Conservation (phyloP, 2,329 filamentous ascomycete genomes). For the Hansfordia pulvinata region DNA sequence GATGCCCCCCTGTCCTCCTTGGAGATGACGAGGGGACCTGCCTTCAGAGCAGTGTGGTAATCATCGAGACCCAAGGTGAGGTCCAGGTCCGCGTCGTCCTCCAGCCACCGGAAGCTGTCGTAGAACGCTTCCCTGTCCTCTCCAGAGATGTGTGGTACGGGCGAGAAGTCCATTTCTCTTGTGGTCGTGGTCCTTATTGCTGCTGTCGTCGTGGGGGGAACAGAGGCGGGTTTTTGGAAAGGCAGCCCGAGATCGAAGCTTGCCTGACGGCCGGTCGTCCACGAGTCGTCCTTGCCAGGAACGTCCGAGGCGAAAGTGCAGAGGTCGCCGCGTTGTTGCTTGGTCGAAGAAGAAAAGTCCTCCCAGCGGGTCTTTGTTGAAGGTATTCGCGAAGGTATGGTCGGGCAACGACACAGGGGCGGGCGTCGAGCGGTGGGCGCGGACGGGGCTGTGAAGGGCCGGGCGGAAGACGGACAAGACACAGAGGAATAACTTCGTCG, state of each 20-base stretch:
- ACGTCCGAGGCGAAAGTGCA: slow-evolving; percentile 2
- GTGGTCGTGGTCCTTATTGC: slow-evolving; percentile 15
- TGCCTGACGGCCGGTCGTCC: slow-evolving; percentile 26
- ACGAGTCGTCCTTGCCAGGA: slow-evolving; percentile 8
- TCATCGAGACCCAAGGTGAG: slow-evolving; percentile 53
- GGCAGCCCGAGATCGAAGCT: slow-evolving; percentile 18
- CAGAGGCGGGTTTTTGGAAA: slow-evolving; percentile 13
- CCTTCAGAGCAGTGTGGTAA: slow-evolving; percentile 50
- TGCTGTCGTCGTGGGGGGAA: slow-evolving; percentile 11
- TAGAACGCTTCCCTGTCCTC: slow-evolving; percentile 40
- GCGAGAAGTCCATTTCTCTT: slow-evolving; percentile 9
- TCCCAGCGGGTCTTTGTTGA: too few relatives aligned
- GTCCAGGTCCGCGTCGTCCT: slow-evolving; percentile 60
- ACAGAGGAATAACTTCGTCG: neutral
- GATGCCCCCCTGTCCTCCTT: slow-evolving; percentile 38
- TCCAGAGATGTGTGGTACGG: slow-evolving; percentile 10
- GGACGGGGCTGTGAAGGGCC: too few relatives aligned
- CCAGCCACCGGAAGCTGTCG: slow-evolving; percentile 60
- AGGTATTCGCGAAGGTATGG: too few relatives aligned
- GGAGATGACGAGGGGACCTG: slow-evolving; percentile 28
- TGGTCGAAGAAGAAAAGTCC: too few relatives aligned
- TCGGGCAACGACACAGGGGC: too few relatives aligned
- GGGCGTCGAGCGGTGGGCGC: too few relatives aligned
- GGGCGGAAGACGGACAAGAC: too few relatives aligned
- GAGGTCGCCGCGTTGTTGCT: too few relatives aligned